A percentile compares a stretch with the other conserved stretches of the same genome.
phyloP scores from a whole-genome alignment of 2,329 filamentous ascomycete species.

The Pseudogymnoascus sp. region DNA sequence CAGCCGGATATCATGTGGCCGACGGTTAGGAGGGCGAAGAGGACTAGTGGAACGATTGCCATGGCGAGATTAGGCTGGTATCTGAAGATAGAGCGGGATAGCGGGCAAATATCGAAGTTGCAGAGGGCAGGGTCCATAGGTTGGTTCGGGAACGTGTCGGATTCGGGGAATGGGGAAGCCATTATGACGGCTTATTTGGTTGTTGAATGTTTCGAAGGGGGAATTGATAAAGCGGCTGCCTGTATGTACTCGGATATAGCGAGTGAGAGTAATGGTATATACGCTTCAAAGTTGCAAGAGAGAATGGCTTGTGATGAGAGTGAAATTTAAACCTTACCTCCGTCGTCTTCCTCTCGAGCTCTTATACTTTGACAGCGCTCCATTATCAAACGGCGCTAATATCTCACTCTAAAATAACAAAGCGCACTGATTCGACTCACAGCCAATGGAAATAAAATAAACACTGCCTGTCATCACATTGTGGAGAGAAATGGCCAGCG shows the following conservation, averaged over 20 bases:
- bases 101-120: constrained; percentile 30
- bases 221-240: not conserved
- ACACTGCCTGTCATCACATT: not conserved
- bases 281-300: not conserved
- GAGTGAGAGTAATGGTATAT: not conserved
- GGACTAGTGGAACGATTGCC: constrained; percentile 42
- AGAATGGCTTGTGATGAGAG: not conserved
- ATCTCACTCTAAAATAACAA: not conserved
- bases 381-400: not conserved
- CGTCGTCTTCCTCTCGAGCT: not conserved
- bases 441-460: constrained; percentile 2
- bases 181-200: not conserved
- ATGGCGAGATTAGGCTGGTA: constrained; percentile 47
- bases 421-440: not conserved
- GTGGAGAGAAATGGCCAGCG: not conserved
- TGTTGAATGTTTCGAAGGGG: not conserved
- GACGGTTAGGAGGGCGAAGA: constrained; percentile 41
- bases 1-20: constrained; percentile 28
- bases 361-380: not conserved
- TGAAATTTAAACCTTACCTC: not conserved
- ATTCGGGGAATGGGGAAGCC: not conserved
- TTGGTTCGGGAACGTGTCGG: not conserved
- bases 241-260: not conserved
- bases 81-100: constrained; percentile 35
- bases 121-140: constrained; percentile 19